Evolutionary conservation across 2,329 filamentous ascomycete genomes (phyloP), one percentile per base, ranked within the genome.

Genomic region (Microcyclospora tardicrescens): DNA sequence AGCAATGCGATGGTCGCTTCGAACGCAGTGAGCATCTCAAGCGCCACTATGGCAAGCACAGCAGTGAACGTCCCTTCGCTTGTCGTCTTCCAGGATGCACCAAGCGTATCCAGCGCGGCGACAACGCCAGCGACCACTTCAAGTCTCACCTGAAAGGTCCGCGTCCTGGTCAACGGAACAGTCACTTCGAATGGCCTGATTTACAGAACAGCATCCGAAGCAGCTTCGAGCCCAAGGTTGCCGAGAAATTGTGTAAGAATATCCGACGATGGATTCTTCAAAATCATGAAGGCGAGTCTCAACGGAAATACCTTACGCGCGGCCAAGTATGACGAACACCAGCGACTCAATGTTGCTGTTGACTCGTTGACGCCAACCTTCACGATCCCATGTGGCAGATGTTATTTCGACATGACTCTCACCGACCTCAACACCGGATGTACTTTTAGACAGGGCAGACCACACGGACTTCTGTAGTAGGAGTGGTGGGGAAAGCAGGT

Each of bases 1-100:
- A 36, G 10, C 12, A 28, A 2, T 58, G 55, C 37, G 28, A 24
- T 5, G 10, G 33, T 1, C 33, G 41, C 14, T 58, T 58, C 36
- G 46, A 49, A n/a, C 51, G 56, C 13, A 44, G 42, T 29, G 56
- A 58, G 39, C 56, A 58, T 28, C 39, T 58, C 12, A 58, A 58
- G 37, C 51, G 56, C 15, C 55, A 58, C 33, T 37, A 43, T 35
- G 36, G 30, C 9, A 48, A 34, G 15, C 56, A 57, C 37, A 44
- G 41, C 12, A 33, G 36, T 8, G 37, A 40, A 11, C 41, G 48
- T 2, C 14, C 31, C 2, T 58, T 47, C 32, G 40, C 43, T 0
- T 58, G 54, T 37, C 49, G 50, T 10, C 40, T 57, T 0, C 35
- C 39, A 0, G 28, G 33, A 1, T 58, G 56, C 35, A 37, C 42